Conservation (phyloP, 441 rosid species). For the Populus tomentosa region DNA sequence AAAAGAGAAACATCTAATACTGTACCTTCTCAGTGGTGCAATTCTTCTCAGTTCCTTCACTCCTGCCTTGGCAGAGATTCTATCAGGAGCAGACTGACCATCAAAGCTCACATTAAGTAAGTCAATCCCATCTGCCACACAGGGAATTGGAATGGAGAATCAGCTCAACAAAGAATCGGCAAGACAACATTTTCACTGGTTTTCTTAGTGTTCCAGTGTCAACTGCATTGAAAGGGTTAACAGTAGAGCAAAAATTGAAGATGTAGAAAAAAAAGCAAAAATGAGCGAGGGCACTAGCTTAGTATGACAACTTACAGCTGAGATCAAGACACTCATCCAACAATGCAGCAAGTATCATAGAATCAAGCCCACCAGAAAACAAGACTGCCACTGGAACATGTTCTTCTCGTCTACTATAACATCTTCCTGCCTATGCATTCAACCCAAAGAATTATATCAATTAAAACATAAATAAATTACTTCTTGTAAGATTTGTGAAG, state of each 20-base stretch:
- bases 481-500: not conserved
- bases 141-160: slow-evolving; percentile 7
- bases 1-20: not conserved
- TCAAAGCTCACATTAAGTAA: slow-evolving; percentile 91
- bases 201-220: not conserved
- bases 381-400: slow-evolving; percentile 75
- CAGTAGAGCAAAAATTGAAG: not conserved
- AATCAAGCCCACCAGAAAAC: slow-evolving; percentile 94
- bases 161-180: not conserved
- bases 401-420: slow-evolving; percentile 26
- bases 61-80: slow-evolving; percentile 73
- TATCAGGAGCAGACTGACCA: slow-evolving; percentile 80
- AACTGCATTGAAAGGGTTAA: not conserved
- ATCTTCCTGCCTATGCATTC: slow-evolving; percentile 36
- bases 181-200: not conserved
- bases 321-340: slow-evolving; percentile 73
- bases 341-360: slow-evolving; percentile 87
- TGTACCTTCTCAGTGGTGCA: slow-evolving; percentile 72
- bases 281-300: not conserved
- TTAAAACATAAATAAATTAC: not conserved
- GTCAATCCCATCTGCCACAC: slow-evolving; percentile 67
- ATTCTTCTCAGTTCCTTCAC: slow-evolving; percentile 58
- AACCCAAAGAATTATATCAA: slow-evolving; percentile 3
- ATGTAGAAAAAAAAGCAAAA: not conserved
- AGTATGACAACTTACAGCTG: slow-evolving; percentile 39